These are phyloP conservation scores for Penicillium sp. DNA, from an alignment of 2,329 filamentous ascomycete species.

Conservation along the genomic window DNA sequence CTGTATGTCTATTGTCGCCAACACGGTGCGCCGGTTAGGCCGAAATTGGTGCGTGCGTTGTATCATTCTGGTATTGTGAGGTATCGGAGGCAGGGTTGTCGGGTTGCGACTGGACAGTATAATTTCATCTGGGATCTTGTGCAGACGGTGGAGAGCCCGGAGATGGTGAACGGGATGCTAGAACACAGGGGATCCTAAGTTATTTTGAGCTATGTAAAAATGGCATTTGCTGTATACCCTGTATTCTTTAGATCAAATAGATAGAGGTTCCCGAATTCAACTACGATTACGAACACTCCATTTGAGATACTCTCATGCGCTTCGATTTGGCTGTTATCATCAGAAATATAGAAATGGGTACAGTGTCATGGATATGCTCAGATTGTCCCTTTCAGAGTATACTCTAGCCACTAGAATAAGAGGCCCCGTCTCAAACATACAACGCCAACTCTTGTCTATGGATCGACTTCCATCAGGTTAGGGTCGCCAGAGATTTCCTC, in stretches of 20 bases:
- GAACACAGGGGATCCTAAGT: background rate
- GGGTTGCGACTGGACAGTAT: conserved; percentile 42
- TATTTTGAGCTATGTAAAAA: background rate
- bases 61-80: conserved; percentile 56
- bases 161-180: conserved; percentile 38
- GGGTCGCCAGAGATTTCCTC: conserved; percentile 77
- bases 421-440: conserved; percentile 4
- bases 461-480: conserved; percentile 69
- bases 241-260: background rate
- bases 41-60: conserved; percentile 53
- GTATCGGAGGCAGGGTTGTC: conserved; percentile 42
- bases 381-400: background rate
- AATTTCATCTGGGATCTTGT: conserved; percentile 53
- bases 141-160: conserved; percentile 47
- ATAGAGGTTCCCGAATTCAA: background rate
- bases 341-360: background rate
- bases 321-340: background rate
- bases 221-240: background rate
- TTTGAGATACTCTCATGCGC: background rate
- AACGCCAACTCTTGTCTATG: conserved; percentile 30
- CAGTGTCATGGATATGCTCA: background rate
- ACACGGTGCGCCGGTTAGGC: conserved; percentile 48
- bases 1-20: conserved; percentile 52
- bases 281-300: background rate
- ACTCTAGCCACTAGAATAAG: background rate